These are phyloP conservation scores for Infundibulicybe gibba DNA, from an alignment of 768 basidiomycete genomes.

Conservation along the genomic window DNA sequence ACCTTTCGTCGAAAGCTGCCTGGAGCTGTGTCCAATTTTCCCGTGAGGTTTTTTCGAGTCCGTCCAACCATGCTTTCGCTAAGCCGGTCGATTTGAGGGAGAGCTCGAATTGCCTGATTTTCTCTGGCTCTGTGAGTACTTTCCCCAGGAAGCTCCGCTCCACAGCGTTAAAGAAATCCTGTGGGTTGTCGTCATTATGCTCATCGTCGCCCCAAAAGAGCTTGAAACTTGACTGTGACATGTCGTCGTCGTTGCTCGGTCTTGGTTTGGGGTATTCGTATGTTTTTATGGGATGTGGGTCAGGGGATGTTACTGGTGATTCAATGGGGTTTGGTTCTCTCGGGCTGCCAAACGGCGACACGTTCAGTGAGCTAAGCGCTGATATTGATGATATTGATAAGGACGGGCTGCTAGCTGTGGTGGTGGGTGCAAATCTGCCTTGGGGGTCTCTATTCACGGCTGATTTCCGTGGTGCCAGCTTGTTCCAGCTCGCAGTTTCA, in stretches of 20 bases:
- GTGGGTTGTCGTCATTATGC: conserved; percentile 7
- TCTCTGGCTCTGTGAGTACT: conserved; percentile 3
- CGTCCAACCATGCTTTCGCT: not conserved
- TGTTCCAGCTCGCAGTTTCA: too few species aligned
- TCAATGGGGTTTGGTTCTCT: too few species aligned
- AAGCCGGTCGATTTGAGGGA: not conserved
- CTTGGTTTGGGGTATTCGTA: too few species aligned
- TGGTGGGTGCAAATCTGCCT: too few species aligned
- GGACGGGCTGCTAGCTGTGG: too few species aligned
- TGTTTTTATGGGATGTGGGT: too few species aligned
- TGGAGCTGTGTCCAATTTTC: not conserved
- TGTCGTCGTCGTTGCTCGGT: not conserved
- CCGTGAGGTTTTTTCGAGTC: not conserved
- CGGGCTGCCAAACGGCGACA: too few species aligned
- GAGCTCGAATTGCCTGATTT: conserved; percentile 1
- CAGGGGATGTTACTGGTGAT: too few species aligned
- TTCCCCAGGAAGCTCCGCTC: conserved; percentile 4
- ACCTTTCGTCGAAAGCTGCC: not conserved
- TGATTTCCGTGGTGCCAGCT: too few species aligned
- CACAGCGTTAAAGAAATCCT: conserved; percentile 15
- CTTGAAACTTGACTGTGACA: not conserved
- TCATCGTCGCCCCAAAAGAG: conserved; percentile 6
- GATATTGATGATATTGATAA: too few species aligned
- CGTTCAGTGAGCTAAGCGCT: too few species aligned
- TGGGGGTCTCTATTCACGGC: too few species aligned